Evolutionary conservation across 148 eudicot species (phyloP), one percentile per base, ranked within the genome.

Genomic region (Rhododendron williamsianum): DNA sequence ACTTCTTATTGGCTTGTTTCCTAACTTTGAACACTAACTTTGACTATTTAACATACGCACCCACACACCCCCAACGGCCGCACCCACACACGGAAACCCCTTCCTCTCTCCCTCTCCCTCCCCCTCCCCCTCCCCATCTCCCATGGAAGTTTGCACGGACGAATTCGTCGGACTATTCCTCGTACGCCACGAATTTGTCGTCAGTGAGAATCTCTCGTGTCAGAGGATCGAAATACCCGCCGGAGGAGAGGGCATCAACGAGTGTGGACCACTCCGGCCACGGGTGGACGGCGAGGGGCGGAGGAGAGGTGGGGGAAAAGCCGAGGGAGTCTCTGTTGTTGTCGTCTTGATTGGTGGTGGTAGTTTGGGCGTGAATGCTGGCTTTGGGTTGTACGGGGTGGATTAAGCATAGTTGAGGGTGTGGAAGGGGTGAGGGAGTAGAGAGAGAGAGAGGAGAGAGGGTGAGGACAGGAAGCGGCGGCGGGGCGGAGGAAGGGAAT

Each of bases 221-320:
- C 65, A 76, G 84, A 19, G 67, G 65, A 72, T 58, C 41, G 30
- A 72, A 71, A 82, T 83, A 30, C 2, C 84, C 87, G 48, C 80
- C 25, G 5, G 23, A 4, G 1, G 83, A 86, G 82, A 33, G 52
- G 23, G 82, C 46, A 30, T 89, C 78, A 16, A 92, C 25, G 27
- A 96, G 86, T 16, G 80, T 43, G 11, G 89, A 30, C 92, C 94
- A 94, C 80, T 93, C 95, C 2, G 92, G 93, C 94, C 95, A 95
- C 1, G 94, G 92, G 82, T 92, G 92, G 58, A 35, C 52, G 78
- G 49, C 51, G 4, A 38, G 41, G 41, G 9, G 35, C 27, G 78
- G 54, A 21, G 8, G 81, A 12, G 84, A 35, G 6, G 79, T 21
- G 6, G 35, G 25, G 81, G 82, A 76, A 79, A 67, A 48, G 8